Percentiles rank a stretch among this genome's conserved stretches.
These are phyloP conservation scores for Grifola frondosa DNA, from an alignment of 1,284 basidiomycete genomes.

Conservation along the genomic window DNA sequence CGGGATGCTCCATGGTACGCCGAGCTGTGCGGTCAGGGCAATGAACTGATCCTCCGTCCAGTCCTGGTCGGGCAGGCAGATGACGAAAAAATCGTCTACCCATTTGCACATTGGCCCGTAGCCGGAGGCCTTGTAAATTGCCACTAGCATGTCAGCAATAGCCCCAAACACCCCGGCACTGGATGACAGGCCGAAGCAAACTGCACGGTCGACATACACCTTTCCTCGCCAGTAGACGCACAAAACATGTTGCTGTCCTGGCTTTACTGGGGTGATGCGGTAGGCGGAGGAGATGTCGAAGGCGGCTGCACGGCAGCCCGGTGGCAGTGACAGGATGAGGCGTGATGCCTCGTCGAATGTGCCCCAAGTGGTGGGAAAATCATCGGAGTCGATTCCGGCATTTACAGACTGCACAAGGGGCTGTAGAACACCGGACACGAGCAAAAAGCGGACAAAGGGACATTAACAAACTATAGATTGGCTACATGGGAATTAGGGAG, in stretches of 20 bases:
- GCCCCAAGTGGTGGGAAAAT: conserved; percentile 38
- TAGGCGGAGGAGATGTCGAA: conserved; percentile 41
- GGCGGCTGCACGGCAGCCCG: conserved; percentile 31
- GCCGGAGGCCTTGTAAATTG: conserved; percentile 29
- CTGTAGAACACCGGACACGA: background rate
- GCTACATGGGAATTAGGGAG: no score
- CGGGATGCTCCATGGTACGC: conserved; percentile 35
- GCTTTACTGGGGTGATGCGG: conserved; percentile 33
- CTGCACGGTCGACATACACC: conserved; percentile 34
- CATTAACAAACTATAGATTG: no score
- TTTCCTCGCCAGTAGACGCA: conserved; percentile 31
- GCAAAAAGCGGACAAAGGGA: background rate
- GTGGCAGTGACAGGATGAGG: conserved; percentile 28
- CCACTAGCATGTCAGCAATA: conserved; percentile 37
- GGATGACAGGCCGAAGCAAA: conserved; percentile 35
- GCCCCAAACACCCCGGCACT: conserved; percentile 39
- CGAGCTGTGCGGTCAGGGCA: conserved; percentile 22
- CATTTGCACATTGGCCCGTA: conserved; percentile 34
- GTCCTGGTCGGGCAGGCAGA: conserved; percentile 24
- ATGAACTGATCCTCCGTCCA: conserved; percentile 35
- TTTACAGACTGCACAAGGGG: conserved; percentile 26
- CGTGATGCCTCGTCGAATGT: conserved; percentile 26
- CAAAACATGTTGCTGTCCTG: conserved; percentile 31
- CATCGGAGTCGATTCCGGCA: conserved; percentile 25
- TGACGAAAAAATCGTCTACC: conserved; percentile 43